Conservation (phyloP, 78 protist species). For the Cavenderia fasciculata region DNA sequence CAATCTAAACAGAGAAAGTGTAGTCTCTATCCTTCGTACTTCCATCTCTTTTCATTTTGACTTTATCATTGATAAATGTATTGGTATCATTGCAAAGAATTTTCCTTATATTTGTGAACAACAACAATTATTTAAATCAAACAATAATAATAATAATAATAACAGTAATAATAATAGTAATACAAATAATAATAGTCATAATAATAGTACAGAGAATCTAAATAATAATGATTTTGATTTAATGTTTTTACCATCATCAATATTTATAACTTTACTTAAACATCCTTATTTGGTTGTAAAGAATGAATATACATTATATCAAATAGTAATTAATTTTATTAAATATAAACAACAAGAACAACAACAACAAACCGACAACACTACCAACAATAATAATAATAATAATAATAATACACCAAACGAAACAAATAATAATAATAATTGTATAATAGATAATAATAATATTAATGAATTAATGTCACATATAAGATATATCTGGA, state of each 20-base stretch:
- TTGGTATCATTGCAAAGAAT: constrained; percentile 63
- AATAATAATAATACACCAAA: background rate
- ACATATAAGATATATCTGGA: constrained; percentile 62
- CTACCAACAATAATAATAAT: background rate
- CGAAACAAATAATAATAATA: no score
- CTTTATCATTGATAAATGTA: constrained; percentile 33
- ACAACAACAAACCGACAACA: background rate
- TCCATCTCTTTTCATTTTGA: constrained; percentile 57
- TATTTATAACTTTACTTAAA: constrained; percentile 35
- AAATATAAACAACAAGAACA: background rate
- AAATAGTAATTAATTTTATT: constrained; percentile 37
- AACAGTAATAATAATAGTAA: constrained; percentile 11
- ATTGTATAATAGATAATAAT: background rate
- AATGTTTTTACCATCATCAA: constrained; percentile 22
- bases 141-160: background rate
- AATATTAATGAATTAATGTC: constrained; percentile 30
- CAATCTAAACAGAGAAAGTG: constrained; percentile 65
- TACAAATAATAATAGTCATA: background rate
- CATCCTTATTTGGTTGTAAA: constrained; percentile 75
- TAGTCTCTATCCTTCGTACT: constrained; percentile 23
- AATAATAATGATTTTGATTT: background rate
- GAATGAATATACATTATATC: constrained; percentile 55
- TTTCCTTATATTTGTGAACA: constrained; percentile 69
- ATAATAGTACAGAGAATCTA: no score
- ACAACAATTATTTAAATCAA: background rate